Evolutionary conservation across 2,329 filamentous ascomycete species (phyloP).

Genomic region (Calonectria hawksworthii): DNA sequence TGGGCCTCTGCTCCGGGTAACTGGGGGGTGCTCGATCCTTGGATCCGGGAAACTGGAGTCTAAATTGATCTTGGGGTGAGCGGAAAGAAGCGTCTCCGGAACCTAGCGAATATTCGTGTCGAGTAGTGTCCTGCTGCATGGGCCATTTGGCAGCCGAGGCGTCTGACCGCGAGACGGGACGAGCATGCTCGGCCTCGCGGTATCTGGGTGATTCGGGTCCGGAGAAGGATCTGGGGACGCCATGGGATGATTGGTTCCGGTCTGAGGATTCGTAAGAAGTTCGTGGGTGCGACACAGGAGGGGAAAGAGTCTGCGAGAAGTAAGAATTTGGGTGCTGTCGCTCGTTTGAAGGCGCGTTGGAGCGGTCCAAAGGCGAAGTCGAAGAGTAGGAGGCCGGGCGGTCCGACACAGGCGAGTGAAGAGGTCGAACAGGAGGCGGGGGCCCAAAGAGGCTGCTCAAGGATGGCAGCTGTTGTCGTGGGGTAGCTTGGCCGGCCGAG

Average conservation of each 20-base stretch:
- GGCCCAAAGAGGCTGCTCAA: conserved; percentile 71
- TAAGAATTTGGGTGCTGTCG: conserved; percentile 60
- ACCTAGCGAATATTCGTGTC: conserved; percentile 62
- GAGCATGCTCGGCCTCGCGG: conserved; percentile 54
- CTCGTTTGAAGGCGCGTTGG: conserved; percentile 57
- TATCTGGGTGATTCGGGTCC: conserved; percentile 61
- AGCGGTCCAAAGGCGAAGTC: conserved; percentile 63
- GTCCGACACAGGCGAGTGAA: conserved; percentile 63
- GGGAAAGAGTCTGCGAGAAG: conserved; percentile 58
- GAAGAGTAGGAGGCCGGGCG: conserved; percentile 58
- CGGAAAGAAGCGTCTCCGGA: conserved; percentile 55
- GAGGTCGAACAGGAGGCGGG: conserved; percentile 57
- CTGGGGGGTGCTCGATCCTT: conserved; percentile 48
- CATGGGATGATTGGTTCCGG: conserved; percentile 49
- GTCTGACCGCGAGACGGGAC: conserved; percentile 53
- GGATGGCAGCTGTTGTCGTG: conserved; percentile 66
- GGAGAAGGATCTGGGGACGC: conserved; percentile 53
- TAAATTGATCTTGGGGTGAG: conserved; percentile 52
- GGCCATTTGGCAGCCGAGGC: conserved; percentile 56
- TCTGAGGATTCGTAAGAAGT: conserved; percentile 60
- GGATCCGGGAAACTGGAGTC: conserved; percentile 54
- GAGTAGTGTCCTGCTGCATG: conserved; percentile 55
- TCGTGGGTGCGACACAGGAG: conserved; percentile 59
- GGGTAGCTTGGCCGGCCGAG: conserved; percentile 44
- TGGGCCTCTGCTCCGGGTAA: conserved; percentile 46